Evolutionary conservation across 176 grass and related monocot genomes (phyloP).

Genomic region (Lolium rigidum): DNA sequence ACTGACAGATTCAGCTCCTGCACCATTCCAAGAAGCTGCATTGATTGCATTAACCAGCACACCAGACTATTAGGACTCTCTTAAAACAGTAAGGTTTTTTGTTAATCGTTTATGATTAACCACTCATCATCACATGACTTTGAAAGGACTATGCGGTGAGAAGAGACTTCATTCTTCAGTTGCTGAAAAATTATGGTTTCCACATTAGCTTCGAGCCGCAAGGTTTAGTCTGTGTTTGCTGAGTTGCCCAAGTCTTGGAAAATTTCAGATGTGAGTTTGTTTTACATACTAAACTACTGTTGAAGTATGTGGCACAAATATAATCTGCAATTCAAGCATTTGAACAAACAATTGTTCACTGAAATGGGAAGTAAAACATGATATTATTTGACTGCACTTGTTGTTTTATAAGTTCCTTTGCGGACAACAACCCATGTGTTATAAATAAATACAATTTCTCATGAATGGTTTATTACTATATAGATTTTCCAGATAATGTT

Average conservation of each 20-base stretch:
- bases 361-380: background rate
- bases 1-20: constrained; percentile 92
- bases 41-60: constrained; percentile 66
- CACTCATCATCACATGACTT: constrained; percentile 22
- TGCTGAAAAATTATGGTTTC: constrained; percentile 71
- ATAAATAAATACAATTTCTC: background rate
- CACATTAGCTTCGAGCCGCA: constrained; percentile 72
- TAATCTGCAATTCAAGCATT: background rate
- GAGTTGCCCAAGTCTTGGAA: constrained; percentile 72
- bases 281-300: constrained; percentile 6
- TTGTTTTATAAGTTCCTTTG: background rate
- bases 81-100: constrained; percentile 61
- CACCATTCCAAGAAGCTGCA: constrained; percentile 97
- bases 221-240: constrained; percentile 74
- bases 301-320: background rate
- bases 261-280: constrained; percentile 74
- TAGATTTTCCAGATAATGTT: background rate
- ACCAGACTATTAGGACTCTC: constrained; percentile 46
- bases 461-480: constrained; percentile 1
- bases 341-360: constrained; percentile 6
- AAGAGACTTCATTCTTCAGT: constrained; percentile 75
- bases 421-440: background rate
- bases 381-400: background rate
- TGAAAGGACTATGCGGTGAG: constrained; percentile 69
- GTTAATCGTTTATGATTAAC: constrained; percentile 14